Evolutionary conservation across 257 asterid genomes (phyloP).

Genomic region (Scutellaria minor): DNA sequence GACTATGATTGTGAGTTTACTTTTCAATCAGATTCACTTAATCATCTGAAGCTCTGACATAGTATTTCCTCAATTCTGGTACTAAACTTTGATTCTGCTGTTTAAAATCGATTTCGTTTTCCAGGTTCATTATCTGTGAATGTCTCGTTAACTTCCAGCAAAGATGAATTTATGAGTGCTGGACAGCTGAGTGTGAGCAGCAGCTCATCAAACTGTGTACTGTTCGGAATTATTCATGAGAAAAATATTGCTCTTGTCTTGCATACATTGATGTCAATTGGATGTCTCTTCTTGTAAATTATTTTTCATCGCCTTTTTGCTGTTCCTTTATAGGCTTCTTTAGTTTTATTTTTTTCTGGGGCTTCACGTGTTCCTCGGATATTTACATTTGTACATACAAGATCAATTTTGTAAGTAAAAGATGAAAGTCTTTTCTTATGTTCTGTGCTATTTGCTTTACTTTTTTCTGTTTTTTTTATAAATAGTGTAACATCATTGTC

Average conservation of each 20-base stretch:
- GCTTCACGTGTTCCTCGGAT: slow-evolving; percentile 17
- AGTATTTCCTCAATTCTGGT: background rate
- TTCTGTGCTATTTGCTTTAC: background rate
- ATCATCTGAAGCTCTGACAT: background rate
- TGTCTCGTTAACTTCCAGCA: slow-evolving; percentile 76
- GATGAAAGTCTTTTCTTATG: background rate
- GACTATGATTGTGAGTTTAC: slow-evolving; percentile 77
- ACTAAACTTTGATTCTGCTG: background rate
- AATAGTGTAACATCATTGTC: background rate
- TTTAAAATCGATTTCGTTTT: background rate
- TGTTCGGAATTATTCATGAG: slow-evolving; percentile 23
- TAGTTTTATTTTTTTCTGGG: background rate
- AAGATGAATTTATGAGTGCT: slow-evolving; percentile 71
- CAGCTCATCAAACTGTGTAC: slow-evolving; percentile 44
- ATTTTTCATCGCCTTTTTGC: slow-evolving; percentile 13
- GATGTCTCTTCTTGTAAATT: slow-evolving; percentile 49
- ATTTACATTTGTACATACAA: slow-evolving; percentile 1
- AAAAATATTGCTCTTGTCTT: slow-evolving; percentile 25
- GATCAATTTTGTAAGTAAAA: background rate
- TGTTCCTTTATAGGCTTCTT: background rate
- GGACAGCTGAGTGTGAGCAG: slow-evolving; percentile 72
- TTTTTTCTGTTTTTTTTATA: background rate
- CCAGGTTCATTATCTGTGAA: slow-evolving; percentile 86
- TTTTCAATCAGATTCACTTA: background rate
- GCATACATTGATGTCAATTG: slow-evolving; percentile 38